Base-by-base conservation (phyloP, 192 early-diverging fungal species). In the Podila clonocystis region DNA sequence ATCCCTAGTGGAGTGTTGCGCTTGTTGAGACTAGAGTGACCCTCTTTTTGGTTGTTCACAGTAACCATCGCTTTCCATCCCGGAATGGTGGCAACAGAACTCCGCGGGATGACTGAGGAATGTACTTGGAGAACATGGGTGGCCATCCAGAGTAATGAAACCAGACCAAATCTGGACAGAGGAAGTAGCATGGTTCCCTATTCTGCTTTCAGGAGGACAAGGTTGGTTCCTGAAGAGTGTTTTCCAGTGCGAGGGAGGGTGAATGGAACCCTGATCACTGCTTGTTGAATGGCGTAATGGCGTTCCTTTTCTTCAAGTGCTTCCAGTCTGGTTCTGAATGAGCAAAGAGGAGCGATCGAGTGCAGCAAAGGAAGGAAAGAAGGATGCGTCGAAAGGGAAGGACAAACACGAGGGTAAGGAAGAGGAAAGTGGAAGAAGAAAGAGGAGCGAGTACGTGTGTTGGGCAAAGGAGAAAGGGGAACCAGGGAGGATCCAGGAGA, bases 1-100 rank as follows among this genome's bases (percentile, higher is more conserved):
- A 71, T 65, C 13, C 62, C 58, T 29, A 59, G 15, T 13, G 75
- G 77, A 2, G 67, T 73, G 33, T 58, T 63, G n/a, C 77, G 48
- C 58, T 72, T 80, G 8, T 15, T 26, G 17, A 59, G 38, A 17
- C 52, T 17, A 24, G 22, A 22, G 38, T 48, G 62, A 30, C 8
- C 31, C 30, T 62, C 29, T 12, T 31, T 19, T 24, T n/a, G 64
- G 48, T 52, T 19, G 24, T 58, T 9, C 7, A 36, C 34, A 15
- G 57, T 52, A 48, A 33, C 52, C 8, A 17, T 28, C 17, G 30
- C 59, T 60, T 24, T 15, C 29, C 29, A 20, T 61, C 7, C 29
- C 34, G 59, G 26, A 30, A 28, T 61, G 59, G 28, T 30, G 59
- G 59, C 26, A 17, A 61, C 30, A 61, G 22, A 9, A 26, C 26